These are phyloP conservation scores for Bretschneidera sinensis DNA, from an alignment of 345 rosid species.

Conservation along the genomic window DNA sequence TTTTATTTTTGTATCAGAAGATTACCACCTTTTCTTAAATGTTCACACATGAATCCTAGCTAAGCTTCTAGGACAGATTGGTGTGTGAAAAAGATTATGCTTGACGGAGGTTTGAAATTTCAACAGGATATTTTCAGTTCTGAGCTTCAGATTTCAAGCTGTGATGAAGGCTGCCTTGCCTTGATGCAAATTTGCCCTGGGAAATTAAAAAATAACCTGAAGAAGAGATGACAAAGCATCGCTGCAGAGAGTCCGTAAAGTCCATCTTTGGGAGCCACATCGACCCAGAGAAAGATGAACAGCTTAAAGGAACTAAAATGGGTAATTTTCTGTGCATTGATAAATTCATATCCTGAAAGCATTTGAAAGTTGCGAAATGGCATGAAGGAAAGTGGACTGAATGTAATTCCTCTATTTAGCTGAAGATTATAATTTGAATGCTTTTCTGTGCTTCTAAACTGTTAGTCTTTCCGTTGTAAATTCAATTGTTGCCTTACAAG, in stretches of 20 bases:
- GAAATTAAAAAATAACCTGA: conserved; percentile 17
- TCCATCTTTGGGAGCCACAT: conserved; percentile 68
- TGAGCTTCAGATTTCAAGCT: conserved; percentile 21
- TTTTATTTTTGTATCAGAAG: not conserved
- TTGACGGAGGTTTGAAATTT: conserved; percentile 15
- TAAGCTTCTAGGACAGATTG: not conserved
- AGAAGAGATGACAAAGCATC: conserved; percentile 56
- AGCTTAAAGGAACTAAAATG: conserved; percentile 66
- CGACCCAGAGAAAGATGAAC: conserved; percentile 62
- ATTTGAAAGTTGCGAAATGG: not conserved
- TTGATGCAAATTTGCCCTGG: conserved; percentile 13
- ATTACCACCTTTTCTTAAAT: no score
- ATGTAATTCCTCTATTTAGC: not conserved
- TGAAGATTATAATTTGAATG: conserved; percentile 11
- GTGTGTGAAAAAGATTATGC: conserved; percentile 15
- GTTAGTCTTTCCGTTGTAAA: not conserved
- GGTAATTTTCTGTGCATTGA: conserved; percentile 38
- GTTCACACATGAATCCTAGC: not conserved
- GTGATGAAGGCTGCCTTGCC: conserved; percentile 22
- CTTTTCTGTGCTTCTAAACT: conserved; percentile 19
- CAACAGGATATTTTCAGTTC: conserved; percentile 6
- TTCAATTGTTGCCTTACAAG: conserved; percentile 7
- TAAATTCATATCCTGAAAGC: not conserved
- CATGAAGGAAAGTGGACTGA: not conserved
- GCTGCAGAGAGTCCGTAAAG: conserved; percentile 55